A percentile compares a stretch with the other conserved stretches of the same genome.
Conservation (phyloP, 495 filamentous ascomycete species). For the Letharia lupina region DNA sequence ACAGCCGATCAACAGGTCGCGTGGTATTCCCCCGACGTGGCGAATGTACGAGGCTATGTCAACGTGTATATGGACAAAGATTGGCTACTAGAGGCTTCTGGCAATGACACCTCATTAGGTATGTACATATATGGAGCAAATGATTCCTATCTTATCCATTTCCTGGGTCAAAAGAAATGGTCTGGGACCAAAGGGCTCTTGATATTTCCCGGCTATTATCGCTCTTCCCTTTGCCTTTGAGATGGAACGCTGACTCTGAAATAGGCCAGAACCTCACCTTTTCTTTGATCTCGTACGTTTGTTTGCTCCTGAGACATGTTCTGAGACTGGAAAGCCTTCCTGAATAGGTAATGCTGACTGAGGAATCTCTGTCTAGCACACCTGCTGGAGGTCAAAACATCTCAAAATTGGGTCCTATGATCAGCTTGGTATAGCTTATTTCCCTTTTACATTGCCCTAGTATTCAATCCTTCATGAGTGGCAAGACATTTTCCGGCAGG, state of each 20-base stretch:
- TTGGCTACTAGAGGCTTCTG: slow-evolving; percentile 16
- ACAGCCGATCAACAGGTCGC: slow-evolving; percentile 11
- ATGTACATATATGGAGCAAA: neutral
- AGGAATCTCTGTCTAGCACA: neutral
- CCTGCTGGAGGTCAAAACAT: slow-evolving; percentile 9
- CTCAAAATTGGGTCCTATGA: slow-evolving; percentile 11
- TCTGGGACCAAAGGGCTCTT: neutral
- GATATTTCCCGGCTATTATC: neutral
- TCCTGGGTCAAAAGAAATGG: neutral
- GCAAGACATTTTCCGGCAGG: neutral
- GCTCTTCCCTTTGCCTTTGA: neutral
- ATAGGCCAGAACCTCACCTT: slow-evolving; percentile 21
- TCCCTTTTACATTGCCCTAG: neutral
- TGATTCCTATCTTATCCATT: neutral
- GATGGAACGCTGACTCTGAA: slow-evolving; percentile 3
- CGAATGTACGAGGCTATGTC: slow-evolving; percentile 19
- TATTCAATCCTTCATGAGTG: neutral
- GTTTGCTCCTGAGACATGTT: neutral
- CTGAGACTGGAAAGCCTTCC: neutral
- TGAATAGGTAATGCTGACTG: neutral
- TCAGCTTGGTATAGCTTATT: slow-evolving; percentile 12
- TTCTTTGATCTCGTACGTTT: slow-evolving; percentile 10
- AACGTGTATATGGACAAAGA: slow-evolving; percentile 20
- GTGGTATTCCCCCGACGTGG: slow-evolving; percentile 15
- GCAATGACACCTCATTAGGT: slow-evolving; percentile 18